A percentile compares a stretch with the other conserved stretches of the same genome.
These are phyloP conservation scores for Aspergillus felis DNA, from an alignment of 2,329 filamentous ascomycete species.

Conservation along the genomic window DNA sequence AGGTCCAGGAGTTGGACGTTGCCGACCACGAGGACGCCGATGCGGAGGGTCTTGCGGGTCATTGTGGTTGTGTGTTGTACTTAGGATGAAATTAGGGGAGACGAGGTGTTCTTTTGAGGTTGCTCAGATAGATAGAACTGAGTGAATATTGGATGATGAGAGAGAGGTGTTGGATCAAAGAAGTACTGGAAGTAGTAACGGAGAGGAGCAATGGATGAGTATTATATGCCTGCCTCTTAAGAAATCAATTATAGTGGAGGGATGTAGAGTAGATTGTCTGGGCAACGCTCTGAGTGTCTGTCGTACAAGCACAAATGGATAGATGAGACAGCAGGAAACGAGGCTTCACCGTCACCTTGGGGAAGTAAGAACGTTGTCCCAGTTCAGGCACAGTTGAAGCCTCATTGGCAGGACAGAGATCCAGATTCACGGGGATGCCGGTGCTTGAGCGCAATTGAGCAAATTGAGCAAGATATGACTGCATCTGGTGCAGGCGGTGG, in stretches of 20 bases:
- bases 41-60: slow-evolving; percentile 9
- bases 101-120: not conserved
- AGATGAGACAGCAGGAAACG: not conserved
- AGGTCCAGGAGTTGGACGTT: slow-evolving; percentile 39
- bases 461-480: not conserved
- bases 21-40: slow-evolving; percentile 36
- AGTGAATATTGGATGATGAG: not conserved
- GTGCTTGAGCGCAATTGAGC: not conserved
- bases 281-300: not conserved
- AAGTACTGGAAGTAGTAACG: not conserved
- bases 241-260: not conserved
- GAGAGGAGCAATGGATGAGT: not conserved
- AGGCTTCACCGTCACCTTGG: not conserved
- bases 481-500: not conserved
- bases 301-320: not conserved
- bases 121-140: not conserved
- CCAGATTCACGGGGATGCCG: not conserved
- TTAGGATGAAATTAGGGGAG: not conserved
- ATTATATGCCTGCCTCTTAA: not conserved
- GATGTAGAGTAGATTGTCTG: too few species aligned
- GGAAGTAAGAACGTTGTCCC: too few species aligned
- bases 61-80: slow-evolving; percentile 2
- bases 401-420: not conserved
- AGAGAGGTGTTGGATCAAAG: too few species aligned
- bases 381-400: not conserved